Base-by-base conservation (phyloP, 352 stramenopile genomes). In the Halophytophthora polymorphica region DNA sequence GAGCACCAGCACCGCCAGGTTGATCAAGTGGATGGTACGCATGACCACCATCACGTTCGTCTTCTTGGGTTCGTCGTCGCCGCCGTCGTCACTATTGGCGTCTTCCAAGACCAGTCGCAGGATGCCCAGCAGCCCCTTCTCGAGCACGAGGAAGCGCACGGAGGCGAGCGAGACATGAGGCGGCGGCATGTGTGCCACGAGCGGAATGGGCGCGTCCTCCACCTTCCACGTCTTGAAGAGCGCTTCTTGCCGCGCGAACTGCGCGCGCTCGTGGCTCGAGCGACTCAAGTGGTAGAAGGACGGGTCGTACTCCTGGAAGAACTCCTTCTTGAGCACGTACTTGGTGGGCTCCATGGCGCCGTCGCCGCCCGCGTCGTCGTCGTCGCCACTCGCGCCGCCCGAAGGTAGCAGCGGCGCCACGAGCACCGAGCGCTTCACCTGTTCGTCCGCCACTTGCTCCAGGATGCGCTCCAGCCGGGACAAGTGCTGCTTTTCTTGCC, bases 211-310 rank as follows among this genome's bases (percentile, higher is more conserved):
- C 4, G 65, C 42, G 33, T 90, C 72, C 15, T 88, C 77, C 6
- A 82, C 64, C 29, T 85, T 90, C 81, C 81, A 94, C 11, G 48
- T 68, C 56, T 88, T 90, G 54, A 92, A 91, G 22, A 94, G 55
- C n/a, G 80, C 82, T 56, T 93, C 84, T 17, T 93, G 79, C 28
- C 84, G 66, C 21, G 71, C 67, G 63, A 84, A 83, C 49, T 94
- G 84, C 0, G 84, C 80, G 38, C 90, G 88, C 53, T 92, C 80
- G 40, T 95, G 84, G 4, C 73, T 65, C 0, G 81, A 85, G 1
- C 80, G 72, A 28, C 75, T 88, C 19, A 93, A 61, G 48, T 95
- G 84, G 40, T 86, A 91, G 45, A 86, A 93, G 0, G 75, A 67
- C 14, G 84, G 84, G 42, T 95, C 84, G 35, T 93, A 93, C 57